These are phyloP conservation scores for rapeseed (Brassica napus) DNA, from an alignment of 345 rosid species.

Conservation along the genomic window DNA sequence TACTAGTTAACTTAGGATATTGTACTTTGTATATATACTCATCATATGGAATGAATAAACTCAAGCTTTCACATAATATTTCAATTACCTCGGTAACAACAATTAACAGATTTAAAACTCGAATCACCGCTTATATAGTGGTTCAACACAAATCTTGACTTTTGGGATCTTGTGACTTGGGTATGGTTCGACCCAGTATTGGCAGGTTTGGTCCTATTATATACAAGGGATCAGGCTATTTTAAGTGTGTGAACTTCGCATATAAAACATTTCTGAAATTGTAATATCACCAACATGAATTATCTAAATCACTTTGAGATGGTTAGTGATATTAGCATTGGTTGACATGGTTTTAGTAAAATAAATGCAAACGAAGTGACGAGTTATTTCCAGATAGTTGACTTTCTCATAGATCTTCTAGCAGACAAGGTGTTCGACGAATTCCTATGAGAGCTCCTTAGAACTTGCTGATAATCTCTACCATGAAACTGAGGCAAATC, in stretches of 20 bases:
- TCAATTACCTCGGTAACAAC: background rate
- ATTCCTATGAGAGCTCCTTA: slow-evolving; percentile 16
- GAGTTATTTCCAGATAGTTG: background rate
- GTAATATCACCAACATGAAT: background rate
- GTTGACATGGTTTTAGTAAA: too few relatives aligned
- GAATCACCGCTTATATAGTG: background rate
- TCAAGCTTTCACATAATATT: too few relatives aligned
- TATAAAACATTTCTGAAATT: background rate
- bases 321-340: too few relatives aligned
- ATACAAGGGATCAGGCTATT: background rate
- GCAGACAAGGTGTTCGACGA: slow-evolving; percentile 24
- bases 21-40: too few relatives aligned
- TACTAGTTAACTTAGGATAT: too few relatives aligned
- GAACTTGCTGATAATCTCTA: background rate
- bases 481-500: slow-evolving; percentile 33
- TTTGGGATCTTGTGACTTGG: background rate
- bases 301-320: background rate
- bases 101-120: background rate
- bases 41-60: too few relatives aligned
- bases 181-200: background rate
- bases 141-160: background rate
- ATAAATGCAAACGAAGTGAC: too few relatives aligned
- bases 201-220: background rate
- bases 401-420: background rate
- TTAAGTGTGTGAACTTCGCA: background rate